Evolutionary conservation across 2,329 filamentous ascomycete species (phyloP), one percentile per base, ranked within the genome.

Genomic region (Exophiala spinifera): DNA sequence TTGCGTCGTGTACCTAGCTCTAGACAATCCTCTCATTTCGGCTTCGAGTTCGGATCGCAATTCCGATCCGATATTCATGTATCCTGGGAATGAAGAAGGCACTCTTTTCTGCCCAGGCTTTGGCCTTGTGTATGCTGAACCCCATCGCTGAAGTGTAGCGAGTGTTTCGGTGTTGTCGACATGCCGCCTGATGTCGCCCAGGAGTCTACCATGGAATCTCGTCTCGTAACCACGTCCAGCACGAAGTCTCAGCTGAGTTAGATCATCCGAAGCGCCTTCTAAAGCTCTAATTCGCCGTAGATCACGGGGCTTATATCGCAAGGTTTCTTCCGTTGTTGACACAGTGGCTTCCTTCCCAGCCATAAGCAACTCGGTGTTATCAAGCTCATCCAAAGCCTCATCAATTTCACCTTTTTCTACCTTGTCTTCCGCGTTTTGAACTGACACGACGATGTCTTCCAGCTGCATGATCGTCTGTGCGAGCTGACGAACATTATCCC

Each of bases 201-300:
- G 78, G 15, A 99, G 77, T 23, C 88, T 82, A 55, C 85, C 82
- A 25, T 94, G 77, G 64, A 97, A 95, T 42, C 86, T 85, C 1
- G 80, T 75, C 68, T 97, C 91, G 66, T 91, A 97, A 0, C 86
- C 88, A 69, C 87, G 91, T 19, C 94, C 94, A 54, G 96, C 89
- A 2, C 89, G 85, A 60, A 84, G 82, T 54, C 90, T 85, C 45
- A 99, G 74, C 31, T 85, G 82, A 44, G 83, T 79, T 37, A 99
- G 79, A 57, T 95, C 91, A 40, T 85, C 80, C 51, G 85, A 85
- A 13, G 96, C 84, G 0, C 90, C 87, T 66, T 91, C 86, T 14
- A 97, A 76, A 7, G 91, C 91, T 48, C 84, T 86, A 25, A 95
- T 82, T 3, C 82, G 81, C 61, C 89, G 81, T 28, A 97, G 73